Evolutionary conservation across 2,329 filamentous ascomycete genomes (phyloP).

Genomic region (Paraphaeosphaeria sporulosa): DNA sequence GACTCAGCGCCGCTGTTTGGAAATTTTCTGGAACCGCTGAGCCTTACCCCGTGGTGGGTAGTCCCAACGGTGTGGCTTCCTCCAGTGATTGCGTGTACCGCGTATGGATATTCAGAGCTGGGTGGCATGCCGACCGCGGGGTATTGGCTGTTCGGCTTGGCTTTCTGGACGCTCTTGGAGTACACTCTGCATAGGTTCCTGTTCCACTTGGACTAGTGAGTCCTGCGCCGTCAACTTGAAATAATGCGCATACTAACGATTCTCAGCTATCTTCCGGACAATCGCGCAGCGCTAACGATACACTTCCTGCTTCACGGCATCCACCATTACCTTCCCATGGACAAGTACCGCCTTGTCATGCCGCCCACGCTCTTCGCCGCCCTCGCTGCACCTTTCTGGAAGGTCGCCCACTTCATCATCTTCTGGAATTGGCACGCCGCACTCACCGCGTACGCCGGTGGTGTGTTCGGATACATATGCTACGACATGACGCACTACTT

Average conservation of each 20-base stretch:
- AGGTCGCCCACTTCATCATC: conserved; percentile 83
- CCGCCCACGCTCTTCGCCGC: conserved; percentile 85
- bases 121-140: conserved; percentile 55
- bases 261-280: conserved; percentile 83
- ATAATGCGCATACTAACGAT: conserved; percentile 21
- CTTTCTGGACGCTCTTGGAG: conserved; percentile 88
- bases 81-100: conserved; percentile 75
- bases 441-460: conserved; percentile 81
- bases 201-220: conserved; percentile 92
- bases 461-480: conserved; percentile 93
- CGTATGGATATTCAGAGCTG: conserved; percentile 69
- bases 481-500: conserved; percentile 99
- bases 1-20: conserved; percentile 93
- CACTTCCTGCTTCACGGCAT: conserved; percentile 97
- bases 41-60: conserved; percentile 93
- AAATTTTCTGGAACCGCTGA: conserved; percentile 98
- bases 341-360: conserved; percentile 96
- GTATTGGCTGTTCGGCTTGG: conserved; percentile 76
- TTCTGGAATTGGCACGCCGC: conserved; percentile 85
- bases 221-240: conserved; percentile 23
- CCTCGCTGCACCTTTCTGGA: conserved; percentile 90
- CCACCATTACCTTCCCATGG: conserved; percentile 99
- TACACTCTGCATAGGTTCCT: conserved; percentile 88
- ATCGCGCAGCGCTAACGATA: conserved; percentile 81
- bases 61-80: conserved; percentile 87